Percentiles rank a stretch among this genome's conserved stretches.
phyloP scores from a whole-genome alignment of 805 yeast species.

The Millerago galiae region DNA sequence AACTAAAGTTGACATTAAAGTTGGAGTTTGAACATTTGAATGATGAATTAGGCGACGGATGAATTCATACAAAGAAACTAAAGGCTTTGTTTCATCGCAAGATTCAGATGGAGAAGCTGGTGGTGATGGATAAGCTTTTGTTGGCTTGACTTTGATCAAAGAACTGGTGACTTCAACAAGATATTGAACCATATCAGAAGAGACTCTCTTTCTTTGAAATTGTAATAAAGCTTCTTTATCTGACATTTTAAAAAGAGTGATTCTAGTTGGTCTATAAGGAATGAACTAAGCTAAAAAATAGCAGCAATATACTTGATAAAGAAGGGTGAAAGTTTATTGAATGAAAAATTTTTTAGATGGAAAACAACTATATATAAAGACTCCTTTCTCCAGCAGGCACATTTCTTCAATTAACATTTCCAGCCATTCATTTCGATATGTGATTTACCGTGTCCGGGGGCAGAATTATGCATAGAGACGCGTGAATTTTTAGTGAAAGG shows the following conservation, averaged over 20 bases:
- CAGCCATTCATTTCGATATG: too few species aligned
- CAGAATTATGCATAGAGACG: too few species aligned
- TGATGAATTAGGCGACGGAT: conserved; percentile 66
- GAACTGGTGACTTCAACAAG: conserved; percentile 54
- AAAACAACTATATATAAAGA: too few species aligned
- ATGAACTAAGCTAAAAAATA: too few species aligned
- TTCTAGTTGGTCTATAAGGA: too few species aligned
- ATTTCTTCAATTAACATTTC: too few species aligned
- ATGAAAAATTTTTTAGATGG: too few species aligned
- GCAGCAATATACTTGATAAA: too few species aligned
- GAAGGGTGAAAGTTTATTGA: too few species aligned
- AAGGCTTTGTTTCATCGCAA: background rate
- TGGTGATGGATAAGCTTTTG: conserved; percentile 29
- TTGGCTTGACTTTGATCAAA: conserved; percentile 39
- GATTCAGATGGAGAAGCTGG: conserved; percentile 30
- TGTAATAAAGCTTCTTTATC: conserved; percentile 44
- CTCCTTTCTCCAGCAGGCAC: too few species aligned
- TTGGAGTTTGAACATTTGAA: conserved; percentile 92
- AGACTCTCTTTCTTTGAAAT: conserved; percentile 51
- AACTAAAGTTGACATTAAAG: conserved; percentile 87
- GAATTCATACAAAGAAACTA: conserved; percentile 46
- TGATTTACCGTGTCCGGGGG: too few species aligned
- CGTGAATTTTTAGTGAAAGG: too few species aligned
- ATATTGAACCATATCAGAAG: conserved; percentile 49
- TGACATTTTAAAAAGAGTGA: conserved; percentile 25